Percentiles rank a stretch among this genome's conserved stretches.
These are phyloP conservation scores for Orbilia quercus DNA, from an alignment of 2,329 filamentous ascomycete genomes.

Conservation along the genomic window DNA sequence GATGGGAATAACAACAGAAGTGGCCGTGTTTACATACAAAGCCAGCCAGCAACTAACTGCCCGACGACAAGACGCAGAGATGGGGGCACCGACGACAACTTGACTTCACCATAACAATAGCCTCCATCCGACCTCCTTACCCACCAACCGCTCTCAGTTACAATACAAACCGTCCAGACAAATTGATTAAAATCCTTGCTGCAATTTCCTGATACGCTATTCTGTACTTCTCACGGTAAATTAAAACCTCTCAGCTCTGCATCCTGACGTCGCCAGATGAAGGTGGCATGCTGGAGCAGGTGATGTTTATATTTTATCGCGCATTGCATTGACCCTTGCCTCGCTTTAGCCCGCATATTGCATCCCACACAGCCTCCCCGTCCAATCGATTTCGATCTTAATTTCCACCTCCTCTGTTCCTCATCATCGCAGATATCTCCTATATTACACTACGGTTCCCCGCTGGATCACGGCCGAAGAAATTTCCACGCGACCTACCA, in stretches of 20 bases:
- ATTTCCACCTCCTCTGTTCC: constrained; percentile 47
- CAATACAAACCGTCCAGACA: too few relatives aligned
- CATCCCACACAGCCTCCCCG: constrained; percentile 18
- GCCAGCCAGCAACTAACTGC: constrained; percentile 6
- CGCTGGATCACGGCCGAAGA: not conserved
- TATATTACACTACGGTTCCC: constrained; percentile 4
- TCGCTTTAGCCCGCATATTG: constrained; percentile 46
- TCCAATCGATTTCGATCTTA: constrained; percentile 33
- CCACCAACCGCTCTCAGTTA: too few relatives aligned
- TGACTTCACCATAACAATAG: constrained; percentile 3
- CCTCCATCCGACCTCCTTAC: constrained; percentile 3
- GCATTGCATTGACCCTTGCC: constrained; percentile 53
- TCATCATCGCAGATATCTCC: constrained; percentile 23
- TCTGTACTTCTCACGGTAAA: not conserved
- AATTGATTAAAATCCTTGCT: too few relatives aligned
- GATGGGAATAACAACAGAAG: constrained; percentile 35
- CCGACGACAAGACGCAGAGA: constrained; percentile 30
- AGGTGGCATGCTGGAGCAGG: constrained; percentile 7
- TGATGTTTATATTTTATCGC: constrained; percentile 53
- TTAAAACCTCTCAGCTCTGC: not conserved
- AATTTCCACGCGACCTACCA: not conserved
- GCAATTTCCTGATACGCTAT: not conserved
- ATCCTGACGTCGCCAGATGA: not conserved
- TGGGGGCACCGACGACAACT: constrained; percentile 4
- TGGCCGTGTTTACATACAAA: constrained; percentile 49